Percentiles rank a stretch among this genome's conserved stretches.
phyloP scores from a whole-genome alignment of 1,284 basidiomycete genomes.

The Grifola frondosa region DNA sequence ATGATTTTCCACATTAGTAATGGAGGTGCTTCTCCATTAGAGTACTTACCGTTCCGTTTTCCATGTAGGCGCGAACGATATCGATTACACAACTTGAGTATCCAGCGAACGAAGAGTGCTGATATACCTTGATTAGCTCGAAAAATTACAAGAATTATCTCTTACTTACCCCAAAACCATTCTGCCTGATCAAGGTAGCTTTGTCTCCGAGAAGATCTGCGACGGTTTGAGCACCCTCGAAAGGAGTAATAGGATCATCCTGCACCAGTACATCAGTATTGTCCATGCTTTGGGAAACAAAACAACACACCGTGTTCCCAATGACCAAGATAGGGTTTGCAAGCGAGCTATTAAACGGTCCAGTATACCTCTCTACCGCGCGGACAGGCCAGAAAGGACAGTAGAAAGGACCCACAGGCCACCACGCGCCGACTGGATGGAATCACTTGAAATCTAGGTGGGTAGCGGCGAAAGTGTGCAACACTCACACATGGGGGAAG shows the following conservation, averaged over 20 bases:
- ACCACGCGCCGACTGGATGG: slow-evolving; percentile 7
- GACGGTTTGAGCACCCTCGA: slow-evolving; percentile 18
- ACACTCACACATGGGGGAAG: slow-evolving; percentile 17
- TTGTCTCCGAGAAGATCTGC: slow-evolving; percentile 21
- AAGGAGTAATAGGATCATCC: slow-evolving; percentile 23
- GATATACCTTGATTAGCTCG: not conserved
- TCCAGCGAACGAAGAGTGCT: slow-evolving; percentile 14
- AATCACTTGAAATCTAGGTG: not conserved
- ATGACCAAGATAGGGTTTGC: slow-evolving; percentile 21
- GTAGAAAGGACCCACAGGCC: slow-evolving; percentile 5
- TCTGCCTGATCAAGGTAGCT: slow-evolving; percentile 21
- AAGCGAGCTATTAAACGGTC: slow-evolving; percentile 24
- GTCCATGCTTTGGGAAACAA: too few species aligned
- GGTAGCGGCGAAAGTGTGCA: not conserved
- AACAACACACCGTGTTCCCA: slow-evolving; percentile 13
- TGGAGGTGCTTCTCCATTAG: not conserved
- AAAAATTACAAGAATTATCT: not conserved
- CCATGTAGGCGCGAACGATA: slow-evolving; percentile 11
- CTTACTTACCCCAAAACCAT: slow-evolving; percentile 21
- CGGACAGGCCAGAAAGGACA: slow-evolving; percentile 21
- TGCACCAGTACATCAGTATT: not conserved
- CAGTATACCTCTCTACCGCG: slow-evolving; percentile 24
- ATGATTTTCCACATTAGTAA: not conserved
- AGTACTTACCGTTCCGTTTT: slow-evolving; percentile 8
- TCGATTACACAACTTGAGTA: slow-evolving; percentile 6